Base-by-base conservation (phyloP, 805 yeast genomes). In the Metschnikowia dekortorum region DNA sequence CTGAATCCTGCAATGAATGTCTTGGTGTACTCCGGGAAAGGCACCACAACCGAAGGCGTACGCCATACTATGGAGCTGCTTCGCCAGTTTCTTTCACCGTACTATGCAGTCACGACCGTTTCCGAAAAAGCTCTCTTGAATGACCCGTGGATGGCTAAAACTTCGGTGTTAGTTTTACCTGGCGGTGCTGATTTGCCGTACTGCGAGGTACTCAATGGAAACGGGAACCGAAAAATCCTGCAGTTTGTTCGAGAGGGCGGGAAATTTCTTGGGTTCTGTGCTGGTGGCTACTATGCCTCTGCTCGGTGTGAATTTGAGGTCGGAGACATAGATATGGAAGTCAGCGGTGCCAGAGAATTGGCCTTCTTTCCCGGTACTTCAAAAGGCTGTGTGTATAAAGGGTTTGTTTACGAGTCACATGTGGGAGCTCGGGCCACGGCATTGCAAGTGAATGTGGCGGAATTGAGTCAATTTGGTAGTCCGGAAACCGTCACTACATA, bases 111-210 rank as follows among this genome's bases (percentile, higher is more conserved):
- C 4, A 73, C 82, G 16, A 76, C 87, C 1, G 85, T 89, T 0
- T 81, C 82, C 32, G 82, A 87, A 14, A 65, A 69, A 13, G 80
- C 86, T 0, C 62, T 94, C 16, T 67, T 78, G 46, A 77, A 81
- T 26, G 97, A 94, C 60, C 62, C 99, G 0, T 94, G 99, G 99
- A 77, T 78, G 54, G 60, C 79, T 7, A 87, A 87, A 60, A 87
- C 97, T 0, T 73, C 95, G 0, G 71, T 88, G 55, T 63, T 94
- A 39, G 96, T 90, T 1, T 66, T 94, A 29, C 99, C 99, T 0
- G 99, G 99, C 4, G 99, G 99, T 7, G 97, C 98, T 0, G 99
- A 94, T 64, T 70, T 89, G 46, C 97, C 97, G 0, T 81, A 85
- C 57, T 88, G 96, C 55, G 73, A 76, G 47, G 80, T 78, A 4